These are phyloP conservation scores for Paramecium tetraurelia DNA, from an alignment of 73 alveolate genomes.

Conservation along the genomic window DNA sequence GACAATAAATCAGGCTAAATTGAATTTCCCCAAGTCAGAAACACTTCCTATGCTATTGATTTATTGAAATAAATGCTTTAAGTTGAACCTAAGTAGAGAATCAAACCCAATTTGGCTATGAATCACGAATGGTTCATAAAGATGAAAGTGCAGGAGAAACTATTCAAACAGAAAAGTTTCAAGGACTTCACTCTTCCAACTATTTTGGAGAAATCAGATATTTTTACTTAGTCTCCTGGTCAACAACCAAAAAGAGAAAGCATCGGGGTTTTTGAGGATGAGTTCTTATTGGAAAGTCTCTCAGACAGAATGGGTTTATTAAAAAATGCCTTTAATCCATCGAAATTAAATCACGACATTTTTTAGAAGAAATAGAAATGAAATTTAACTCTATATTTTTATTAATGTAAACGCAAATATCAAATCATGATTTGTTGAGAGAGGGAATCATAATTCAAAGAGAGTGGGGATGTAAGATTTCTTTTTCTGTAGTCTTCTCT, in stretches of 20 bases:
- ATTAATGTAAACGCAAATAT: not conserved
- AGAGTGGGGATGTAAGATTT: not conserved
- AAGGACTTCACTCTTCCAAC: constrained; percentile 1
- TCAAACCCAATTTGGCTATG: not conserved
- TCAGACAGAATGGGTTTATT: constrained; percentile 22
- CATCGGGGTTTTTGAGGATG: constrained; percentile 39
- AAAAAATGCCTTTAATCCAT: not conserved
- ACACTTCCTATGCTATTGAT: not conserved
- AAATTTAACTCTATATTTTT: not conserved
- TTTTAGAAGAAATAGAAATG: constrained; percentile 4
- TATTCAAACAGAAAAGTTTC: not conserved
- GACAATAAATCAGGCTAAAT: constrained; percentile 9
- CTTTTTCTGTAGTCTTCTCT: not conserved
- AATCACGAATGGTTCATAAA: constrained; percentile 33
- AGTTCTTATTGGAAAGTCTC: not conserved
- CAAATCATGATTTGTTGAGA: not conserved
- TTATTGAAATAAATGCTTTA: constrained; percentile 1
- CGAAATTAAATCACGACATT: constrained; percentile 6
- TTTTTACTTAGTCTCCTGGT: constrained; percentile 39
- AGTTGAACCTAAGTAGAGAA: not conserved
- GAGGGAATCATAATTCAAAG: not conserved
- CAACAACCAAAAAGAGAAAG: not conserved
- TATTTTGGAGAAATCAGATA: constrained; percentile 23
- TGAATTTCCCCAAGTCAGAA: not conserved
- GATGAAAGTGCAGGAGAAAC: constrained; percentile 28